phyloP scores from a whole-genome alignment of 1,284 basidiomycete species.

The Xerocomus minutiporus region DNA sequence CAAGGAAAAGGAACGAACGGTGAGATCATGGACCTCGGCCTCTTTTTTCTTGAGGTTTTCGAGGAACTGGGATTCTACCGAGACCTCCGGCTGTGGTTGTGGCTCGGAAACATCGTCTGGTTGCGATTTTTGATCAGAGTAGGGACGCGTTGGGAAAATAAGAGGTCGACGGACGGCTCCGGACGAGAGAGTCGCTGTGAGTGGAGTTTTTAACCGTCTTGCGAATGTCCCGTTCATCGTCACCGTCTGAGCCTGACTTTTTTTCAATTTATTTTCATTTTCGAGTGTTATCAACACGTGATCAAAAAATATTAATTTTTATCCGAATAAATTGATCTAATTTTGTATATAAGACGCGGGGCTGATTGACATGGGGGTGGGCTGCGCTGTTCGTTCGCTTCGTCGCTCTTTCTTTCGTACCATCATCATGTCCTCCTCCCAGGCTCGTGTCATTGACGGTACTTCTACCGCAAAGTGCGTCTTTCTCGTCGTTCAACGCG shows the following conservation, averaged over 20 bases:
- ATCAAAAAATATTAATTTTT: slow-evolving; percentile 3
- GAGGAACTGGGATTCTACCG: slow-evolving; percentile 36
- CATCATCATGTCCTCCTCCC: slow-evolving; percentile 45
- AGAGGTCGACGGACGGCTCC: slow-evolving; percentile 36
- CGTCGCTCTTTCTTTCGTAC: slow-evolving; percentile 37
- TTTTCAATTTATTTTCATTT: slow-evolving; percentile 1
- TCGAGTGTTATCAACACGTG: slow-evolving; percentile 21
- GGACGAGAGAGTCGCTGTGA: slow-evolving; percentile 51
- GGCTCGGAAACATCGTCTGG: slow-evolving; percentile 21
- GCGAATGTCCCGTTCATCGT: slow-evolving; percentile 49
- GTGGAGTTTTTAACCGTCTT: slow-evolving; percentile 44
- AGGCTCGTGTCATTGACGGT: slow-evolving; percentile 77
- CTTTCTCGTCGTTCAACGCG: background rate
- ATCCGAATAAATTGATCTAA: background rate
- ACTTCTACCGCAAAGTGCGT: slow-evolving; percentile 82
- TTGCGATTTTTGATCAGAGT: slow-evolving; percentile 47
- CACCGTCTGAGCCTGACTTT: background rate
- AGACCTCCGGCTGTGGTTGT: slow-evolving; percentile 28
- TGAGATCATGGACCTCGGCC: slow-evolving; percentile 68
- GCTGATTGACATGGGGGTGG: slow-evolving; percentile 6
- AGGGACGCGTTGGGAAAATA: slow-evolving; percentile 36
- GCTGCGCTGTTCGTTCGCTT: slow-evolving; percentile 1
- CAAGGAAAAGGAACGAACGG: slow-evolving; percentile 43
- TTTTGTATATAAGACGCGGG: background rate
- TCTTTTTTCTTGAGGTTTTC: slow-evolving; percentile 68